A percentile compares a stretch with the other conserved stretches of the same genome.
phyloP scores from a whole-genome alignment of 768 basidiomycete species.

The Hirschioporus abietinus region DNA sequence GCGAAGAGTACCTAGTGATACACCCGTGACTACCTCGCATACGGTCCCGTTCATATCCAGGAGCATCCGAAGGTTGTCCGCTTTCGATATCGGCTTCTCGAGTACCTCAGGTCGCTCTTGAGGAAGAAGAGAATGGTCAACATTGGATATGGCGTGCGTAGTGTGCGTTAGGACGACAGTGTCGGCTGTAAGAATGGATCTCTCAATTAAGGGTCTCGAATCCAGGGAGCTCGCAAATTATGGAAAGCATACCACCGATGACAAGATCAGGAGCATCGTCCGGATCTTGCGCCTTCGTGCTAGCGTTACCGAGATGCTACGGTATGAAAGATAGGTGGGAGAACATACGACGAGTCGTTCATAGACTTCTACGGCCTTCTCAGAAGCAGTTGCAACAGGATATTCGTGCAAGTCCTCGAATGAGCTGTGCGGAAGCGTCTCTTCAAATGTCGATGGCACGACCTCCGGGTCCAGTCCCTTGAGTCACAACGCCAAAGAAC shows the following conservation, averaged over 20 bases:
- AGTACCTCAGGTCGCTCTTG: slow-evolving; percentile 64
- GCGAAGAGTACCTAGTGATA: slow-evolving; percentile 60
- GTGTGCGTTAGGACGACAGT: slow-evolving; percentile 88
- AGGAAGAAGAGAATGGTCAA: slow-evolving; percentile 49
- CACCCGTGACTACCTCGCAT: slow-evolving; percentile 92
- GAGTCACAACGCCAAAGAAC: background rate
- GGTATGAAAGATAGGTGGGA: background rate
- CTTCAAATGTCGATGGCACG: slow-evolving; percentile 73
- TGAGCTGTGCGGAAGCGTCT: slow-evolving; percentile 60
- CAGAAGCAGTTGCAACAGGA: slow-evolving; percentile 67
- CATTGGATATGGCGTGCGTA: slow-evolving; percentile 52
- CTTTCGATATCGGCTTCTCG: slow-evolving; percentile 80
- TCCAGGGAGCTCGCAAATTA: background rate
- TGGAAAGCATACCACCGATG: slow-evolving; percentile 50
- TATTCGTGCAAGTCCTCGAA: slow-evolving; percentile 74
- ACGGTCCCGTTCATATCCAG: slow-evolving; percentile 78
- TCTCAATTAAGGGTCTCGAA: background rate
- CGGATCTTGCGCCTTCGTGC: slow-evolving; percentile 40
- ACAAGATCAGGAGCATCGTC: slow-evolving; percentile 77
- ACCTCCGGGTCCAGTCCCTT: slow-evolving; percentile 66
- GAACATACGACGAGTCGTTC: slow-evolving; percentile 63
- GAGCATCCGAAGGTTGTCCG: slow-evolving; percentile 84
- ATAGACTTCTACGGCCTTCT: slow-evolving; percentile 86
- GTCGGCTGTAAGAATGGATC: slow-evolving; percentile 57
- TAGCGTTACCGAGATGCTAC: slow-evolving; percentile 6